Conservation (phyloP, 148 eudicot genomes). For the Cornus suecica region DNA sequence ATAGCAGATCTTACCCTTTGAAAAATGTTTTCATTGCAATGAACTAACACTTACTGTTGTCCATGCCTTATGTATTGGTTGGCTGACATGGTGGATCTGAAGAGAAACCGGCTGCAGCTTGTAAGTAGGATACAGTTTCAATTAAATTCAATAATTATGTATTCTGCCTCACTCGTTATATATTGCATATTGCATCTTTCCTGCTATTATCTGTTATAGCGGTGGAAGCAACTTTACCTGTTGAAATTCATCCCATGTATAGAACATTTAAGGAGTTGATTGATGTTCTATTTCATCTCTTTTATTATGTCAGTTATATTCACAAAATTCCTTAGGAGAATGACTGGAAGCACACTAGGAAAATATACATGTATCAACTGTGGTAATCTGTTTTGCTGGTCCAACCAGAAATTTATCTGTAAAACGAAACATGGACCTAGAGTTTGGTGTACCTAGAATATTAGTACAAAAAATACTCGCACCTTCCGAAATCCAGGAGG, state of each 20-base stretch:
- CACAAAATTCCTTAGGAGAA: neutral
- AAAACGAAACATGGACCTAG: no score
- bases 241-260: neutral
- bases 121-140: constrained; percentile 46
- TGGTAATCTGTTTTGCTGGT: neutral
- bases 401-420: no score
- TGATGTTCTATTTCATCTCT: neutral
- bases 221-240: neutral
- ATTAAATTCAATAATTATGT: neutral
- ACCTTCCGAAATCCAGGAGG: no score
- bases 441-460: no score
- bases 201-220: neutral
- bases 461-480: no score
- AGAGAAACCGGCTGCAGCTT: constrained; percentile 94
- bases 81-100: constrained; percentile 37
- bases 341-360: neutral
- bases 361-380: neutral
- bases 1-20: neutral
- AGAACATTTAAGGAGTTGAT: neutral
- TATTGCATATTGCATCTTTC: neutral
- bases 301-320: neutral
- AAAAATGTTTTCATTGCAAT: neutral
- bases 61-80: constrained; percentile 31
- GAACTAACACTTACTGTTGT: constrained; percentile 26
- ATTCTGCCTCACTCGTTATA: neutral